These are phyloP conservation scores for Serpula lacrymans DNA, from an alignment of 768 basidiomycete genomes.

Conservation along the genomic window DNA sequence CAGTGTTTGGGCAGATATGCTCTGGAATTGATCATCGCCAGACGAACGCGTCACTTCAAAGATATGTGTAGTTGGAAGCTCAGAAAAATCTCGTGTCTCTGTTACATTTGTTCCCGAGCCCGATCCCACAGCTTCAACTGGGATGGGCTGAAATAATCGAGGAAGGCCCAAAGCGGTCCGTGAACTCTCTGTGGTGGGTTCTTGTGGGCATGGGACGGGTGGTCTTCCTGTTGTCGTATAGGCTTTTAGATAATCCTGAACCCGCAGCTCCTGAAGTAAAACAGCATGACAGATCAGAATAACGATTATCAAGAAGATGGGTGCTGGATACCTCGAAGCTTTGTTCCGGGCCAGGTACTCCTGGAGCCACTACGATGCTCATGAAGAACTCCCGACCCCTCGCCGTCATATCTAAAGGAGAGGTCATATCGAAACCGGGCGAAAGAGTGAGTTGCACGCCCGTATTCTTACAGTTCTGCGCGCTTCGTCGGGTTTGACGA, in stretches of 20 bases:
- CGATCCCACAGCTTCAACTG: conserved; percentile 7
- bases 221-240: conserved; percentile 44
- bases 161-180: conserved; percentile 46
- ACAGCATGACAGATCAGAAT: no score
- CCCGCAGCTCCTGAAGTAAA: conserved; percentile 62
- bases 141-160: conserved; percentile 47
- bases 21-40: conserved; percentile 30
- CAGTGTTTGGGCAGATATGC: conserved; percentile 35
- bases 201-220: conserved; percentile 46
- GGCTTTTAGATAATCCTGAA: conserved; percentile 50
- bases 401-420: no score
- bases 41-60: conserved; percentile 23
- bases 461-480: no score
- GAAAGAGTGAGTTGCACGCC: conserved; percentile 93
- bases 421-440: conserved; percentile 96
- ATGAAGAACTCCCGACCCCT: conserved; percentile 1
- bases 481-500: no score
- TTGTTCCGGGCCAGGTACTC: no score
- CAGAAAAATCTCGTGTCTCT: conserved; percentile 13
- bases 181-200: conserved; percentile 41
- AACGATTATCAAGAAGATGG: not conserved
- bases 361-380: not conserved
- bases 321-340: not conserved
- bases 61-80: conserved; percentile 18
- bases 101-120: no score